These are phyloP conservation scores for Moniliophthora roreri DNA, from an alignment of 1,284 basidiomycete species.

Conservation along the genomic window DNA sequence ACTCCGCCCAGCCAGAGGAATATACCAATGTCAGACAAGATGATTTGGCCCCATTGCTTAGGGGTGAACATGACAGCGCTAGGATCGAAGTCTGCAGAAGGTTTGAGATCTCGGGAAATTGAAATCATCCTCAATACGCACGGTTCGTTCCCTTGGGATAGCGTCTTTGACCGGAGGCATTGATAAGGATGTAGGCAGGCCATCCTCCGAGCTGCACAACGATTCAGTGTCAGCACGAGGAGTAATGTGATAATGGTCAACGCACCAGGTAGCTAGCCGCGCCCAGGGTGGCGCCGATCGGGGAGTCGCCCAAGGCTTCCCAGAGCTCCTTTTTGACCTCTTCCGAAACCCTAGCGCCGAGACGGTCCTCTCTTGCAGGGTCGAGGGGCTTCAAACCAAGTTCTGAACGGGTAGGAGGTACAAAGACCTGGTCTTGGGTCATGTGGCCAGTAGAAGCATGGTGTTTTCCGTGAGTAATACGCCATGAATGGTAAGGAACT, in stretches of 20 bases:
- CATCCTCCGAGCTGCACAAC: slow-evolving; percentile 73
- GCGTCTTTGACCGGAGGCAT: slow-evolving; percentile 86
- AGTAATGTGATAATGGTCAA: slow-evolving; percentile 4
- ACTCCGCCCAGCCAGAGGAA: slow-evolving; percentile 71
- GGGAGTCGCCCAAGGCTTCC: slow-evolving; percentile 93
- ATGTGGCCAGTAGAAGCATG: slow-evolving; percentile 95
- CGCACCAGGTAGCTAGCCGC: slow-evolving; percentile 73
- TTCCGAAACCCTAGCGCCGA: slow-evolving; percentile 69
- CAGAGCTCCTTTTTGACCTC: slow-evolving; percentile 77
- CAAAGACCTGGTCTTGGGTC: slow-evolving; percentile 96
- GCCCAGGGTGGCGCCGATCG: slow-evolving; percentile 73
- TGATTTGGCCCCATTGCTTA: slow-evolving; percentile 77
- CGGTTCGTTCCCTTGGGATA: slow-evolving; percentile 87
- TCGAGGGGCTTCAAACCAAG: slow-evolving; percentile 64
- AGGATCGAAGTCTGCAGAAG: slow-evolving; percentile 76
- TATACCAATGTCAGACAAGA: slow-evolving; percentile 88
- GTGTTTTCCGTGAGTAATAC: slow-evolving; percentile 95
- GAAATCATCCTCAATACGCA: slow-evolving; percentile 40
- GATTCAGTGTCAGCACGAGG: not conserved
- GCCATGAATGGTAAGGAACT: slow-evolving; percentile 98
- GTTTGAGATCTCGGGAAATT: slow-evolving; percentile 11
- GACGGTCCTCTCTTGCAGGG: slow-evolving; percentile 65
- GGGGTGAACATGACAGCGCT: slow-evolving; percentile 82
- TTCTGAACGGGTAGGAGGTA: slow-evolving; percentile 86
- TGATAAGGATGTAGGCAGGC: slow-evolving; percentile 84